Evolutionary conservation across 2,329 filamentous ascomycete genomes (phyloP).

Genomic region (Nemania serpens): DNA sequence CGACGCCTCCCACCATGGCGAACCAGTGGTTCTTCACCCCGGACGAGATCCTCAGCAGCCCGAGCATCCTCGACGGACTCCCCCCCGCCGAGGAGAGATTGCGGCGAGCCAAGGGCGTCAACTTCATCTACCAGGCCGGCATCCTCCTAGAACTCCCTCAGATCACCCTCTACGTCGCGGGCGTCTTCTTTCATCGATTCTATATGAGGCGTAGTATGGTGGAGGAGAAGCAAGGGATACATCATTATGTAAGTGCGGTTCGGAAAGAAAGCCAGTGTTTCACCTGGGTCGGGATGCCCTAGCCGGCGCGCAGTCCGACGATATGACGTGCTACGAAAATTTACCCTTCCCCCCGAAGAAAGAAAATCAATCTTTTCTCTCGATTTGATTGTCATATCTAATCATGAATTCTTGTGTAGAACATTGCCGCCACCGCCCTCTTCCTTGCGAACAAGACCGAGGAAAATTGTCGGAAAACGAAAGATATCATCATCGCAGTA

Average conservation of each 20-base stretch:
- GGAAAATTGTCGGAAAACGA: constrained; percentile 95
- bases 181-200: constrained; percentile 94
- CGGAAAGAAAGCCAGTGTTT: not conserved
- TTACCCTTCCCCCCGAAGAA: no score
- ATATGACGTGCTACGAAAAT: not conserved
- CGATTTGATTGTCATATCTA: constrained; percentile 16
- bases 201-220: constrained; percentile 89
- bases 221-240: constrained; percentile 74
- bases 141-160: constrained; percentile 91
- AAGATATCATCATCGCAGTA: constrained; percentile 90
- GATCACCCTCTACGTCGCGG: constrained; percentile 87
- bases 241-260: constrained; percentile 75
- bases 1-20: constrained; percentile 43
- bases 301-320: not conserved
- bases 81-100: constrained; percentile 76
- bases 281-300: not conserved
- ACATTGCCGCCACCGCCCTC: constrained; percentile 85
- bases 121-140: constrained; percentile 94
- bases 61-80: constrained; percentile 84
- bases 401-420: constrained; percentile 49
- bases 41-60: constrained; percentile 80
- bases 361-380: not conserved
- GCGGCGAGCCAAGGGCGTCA: constrained; percentile 86
- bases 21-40: constrained; percentile 89
- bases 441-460: constrained; percentile 98